phyloP scores from a whole-genome alignment of 2,329 filamentous ascomycete species.

The Penicillium occitanis region DNA sequence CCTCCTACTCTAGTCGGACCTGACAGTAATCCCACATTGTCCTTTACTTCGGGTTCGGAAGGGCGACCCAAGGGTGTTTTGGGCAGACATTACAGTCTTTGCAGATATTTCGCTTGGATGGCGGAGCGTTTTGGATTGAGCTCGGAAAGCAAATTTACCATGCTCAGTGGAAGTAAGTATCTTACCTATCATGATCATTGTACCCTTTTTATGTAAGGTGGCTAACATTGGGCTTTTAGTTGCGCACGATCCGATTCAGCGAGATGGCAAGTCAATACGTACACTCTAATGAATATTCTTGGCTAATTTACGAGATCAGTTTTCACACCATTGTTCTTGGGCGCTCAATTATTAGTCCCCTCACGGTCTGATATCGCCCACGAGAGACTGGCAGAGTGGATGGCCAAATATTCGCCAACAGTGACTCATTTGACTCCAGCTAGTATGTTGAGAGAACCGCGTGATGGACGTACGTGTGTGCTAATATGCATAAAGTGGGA shows the following conservation, averaged over 20 bases:
- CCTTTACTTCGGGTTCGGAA: conserved; percentile 71
- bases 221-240: conserved; percentile 39
- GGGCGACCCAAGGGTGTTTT: conserved; percentile 82
- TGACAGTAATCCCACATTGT: conserved; percentile 75
- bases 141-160: conserved; percentile 72
- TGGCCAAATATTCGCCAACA: conserved; percentile 69
- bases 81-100: conserved; percentile 80
- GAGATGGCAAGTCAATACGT: conserved; percentile 54
- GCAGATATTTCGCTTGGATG: conserved; percentile 94
- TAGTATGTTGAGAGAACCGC: conserved; percentile 7
- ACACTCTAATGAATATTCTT: neutral
- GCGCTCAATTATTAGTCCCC: conserved; percentile 75
- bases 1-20: conserved; percentile 77
- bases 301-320: conserved; percentile 39
- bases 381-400: conserved; percentile 85
- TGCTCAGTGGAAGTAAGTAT: conserved; percentile 66
- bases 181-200: neutral
- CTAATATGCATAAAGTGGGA: conserved; percentile 61
- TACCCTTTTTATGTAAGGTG: neutral
- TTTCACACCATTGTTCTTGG: conserved; percentile 85
- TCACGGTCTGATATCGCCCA: conserved; percentile 81
- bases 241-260: conserved; percentile 59
- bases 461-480: neutral
- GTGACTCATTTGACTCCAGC: conserved; percentile 90
- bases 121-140: conserved; percentile 74